Evolutionary conservation across 805 yeast genomes (phyloP).

Genomic region (Yarrowia deformans): DNA sequence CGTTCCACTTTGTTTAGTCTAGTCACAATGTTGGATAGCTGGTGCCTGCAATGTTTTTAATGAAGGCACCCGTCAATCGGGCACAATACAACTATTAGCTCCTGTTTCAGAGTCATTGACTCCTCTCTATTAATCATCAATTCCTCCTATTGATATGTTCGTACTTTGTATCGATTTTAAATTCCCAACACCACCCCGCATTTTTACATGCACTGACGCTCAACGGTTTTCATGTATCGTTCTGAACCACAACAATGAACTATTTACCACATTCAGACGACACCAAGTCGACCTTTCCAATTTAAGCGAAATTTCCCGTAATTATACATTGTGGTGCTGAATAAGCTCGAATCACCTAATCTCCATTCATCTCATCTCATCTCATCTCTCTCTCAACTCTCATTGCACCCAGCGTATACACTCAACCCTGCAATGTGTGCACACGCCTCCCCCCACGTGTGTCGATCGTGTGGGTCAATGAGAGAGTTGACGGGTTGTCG

Average conservation of each 20-base stretch:
- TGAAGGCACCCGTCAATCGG: too few species aligned
- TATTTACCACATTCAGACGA: neutral
- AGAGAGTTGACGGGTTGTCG: neutral
- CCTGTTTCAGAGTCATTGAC: too few species aligned
- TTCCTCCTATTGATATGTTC: too few species aligned
- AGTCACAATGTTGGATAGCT: neutral
- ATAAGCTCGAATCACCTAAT: neutral
- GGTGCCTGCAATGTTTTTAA: too few species aligned
- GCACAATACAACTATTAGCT: too few species aligned
- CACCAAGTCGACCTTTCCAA: neutral
- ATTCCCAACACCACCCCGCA: slow-evolving; percentile 29
- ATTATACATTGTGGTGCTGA: neutral
- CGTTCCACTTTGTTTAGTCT: neutral
- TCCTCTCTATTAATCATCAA: too few species aligned
- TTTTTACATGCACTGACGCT: slow-evolving; percentile 11
- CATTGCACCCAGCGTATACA: neutral
- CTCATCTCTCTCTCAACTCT: neutral
- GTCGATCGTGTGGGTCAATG: slow-evolving; percentile 19
- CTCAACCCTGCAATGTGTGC: slow-evolving; percentile 8
- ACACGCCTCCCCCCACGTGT: slow-evolving; percentile 13
- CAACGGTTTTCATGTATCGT: slow-evolving; percentile 2
- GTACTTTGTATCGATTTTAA: neutral
- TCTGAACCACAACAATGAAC: slow-evolving; percentile 1
- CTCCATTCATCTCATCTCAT: neutral
- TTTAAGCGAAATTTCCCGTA: neutral